These are phyloP conservation scores for Clavispora asparagi DNA, from an alignment of 805 yeast species.

Conservation along the genomic window DNA sequence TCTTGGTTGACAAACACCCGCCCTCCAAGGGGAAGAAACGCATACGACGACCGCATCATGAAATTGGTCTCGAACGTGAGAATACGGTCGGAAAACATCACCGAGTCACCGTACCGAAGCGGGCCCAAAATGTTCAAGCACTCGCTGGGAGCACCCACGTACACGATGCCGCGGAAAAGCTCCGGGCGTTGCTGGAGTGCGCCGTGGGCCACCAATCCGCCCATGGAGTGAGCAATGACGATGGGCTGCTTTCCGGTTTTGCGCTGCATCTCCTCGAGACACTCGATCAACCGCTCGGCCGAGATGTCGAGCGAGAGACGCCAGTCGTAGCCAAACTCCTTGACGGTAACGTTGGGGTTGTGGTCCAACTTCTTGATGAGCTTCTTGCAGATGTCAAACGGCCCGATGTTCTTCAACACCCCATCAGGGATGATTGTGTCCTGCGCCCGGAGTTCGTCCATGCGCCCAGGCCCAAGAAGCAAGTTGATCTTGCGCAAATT, in stretches of 20 bases:
- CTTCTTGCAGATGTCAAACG: constrained; percentile 69
- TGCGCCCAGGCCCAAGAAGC: constrained; percentile 63
- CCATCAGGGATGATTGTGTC: constrained; percentile 65
- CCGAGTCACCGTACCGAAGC: constrained; percentile 73
- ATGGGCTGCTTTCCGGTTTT: constrained; percentile 54
- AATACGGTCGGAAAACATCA: constrained; percentile 66
- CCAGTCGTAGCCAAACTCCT: constrained; percentile 93
- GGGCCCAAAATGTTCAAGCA: constrained; percentile 89
- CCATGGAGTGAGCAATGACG: constrained; percentile 91
- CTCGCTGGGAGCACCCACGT: constrained; percentile 79
- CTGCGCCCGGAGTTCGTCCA: constrained; percentile 59
- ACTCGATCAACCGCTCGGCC: constrained; percentile 47
- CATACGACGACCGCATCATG: constrained; percentile 80
- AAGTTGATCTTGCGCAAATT: constrained; percentile 66
- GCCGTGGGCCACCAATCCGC: constrained; percentile 81
- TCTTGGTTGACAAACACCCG: constrained; percentile 61
- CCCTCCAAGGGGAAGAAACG: constrained; percentile 73
- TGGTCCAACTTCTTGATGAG: constrained; percentile 48
- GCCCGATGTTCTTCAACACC: constrained; percentile 77
- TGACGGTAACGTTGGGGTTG: constrained; percentile 57
- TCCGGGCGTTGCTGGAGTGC: constrained; percentile 65
- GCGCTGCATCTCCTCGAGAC: constrained; percentile 41
- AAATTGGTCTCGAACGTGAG: constrained; percentile 79
- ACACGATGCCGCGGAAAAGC: constrained; percentile 67
- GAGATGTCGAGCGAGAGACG: constrained; percentile 61